Base-by-base conservation (phyloP, 495 filamentous ascomycete species). In the Aspergillus mulundensis region DNA sequence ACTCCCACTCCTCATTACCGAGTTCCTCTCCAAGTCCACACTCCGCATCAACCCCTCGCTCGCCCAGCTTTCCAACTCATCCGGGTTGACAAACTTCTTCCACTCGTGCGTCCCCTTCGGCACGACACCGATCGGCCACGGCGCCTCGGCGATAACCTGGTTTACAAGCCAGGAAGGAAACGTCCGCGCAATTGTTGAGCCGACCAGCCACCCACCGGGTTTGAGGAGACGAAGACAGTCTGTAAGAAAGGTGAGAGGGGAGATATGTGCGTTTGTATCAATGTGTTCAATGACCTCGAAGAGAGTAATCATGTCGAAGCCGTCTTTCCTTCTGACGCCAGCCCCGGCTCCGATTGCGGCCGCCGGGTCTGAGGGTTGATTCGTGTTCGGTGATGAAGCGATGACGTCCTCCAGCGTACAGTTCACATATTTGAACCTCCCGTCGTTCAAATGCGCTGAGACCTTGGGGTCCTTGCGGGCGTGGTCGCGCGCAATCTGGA, bases 231-330 rank as follows among this genome's bases (percentile, higher is more conserved):
- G 74, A 8, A 88, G 76, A 57, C 86, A 84, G 14, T 74, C 70
- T 19, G 80, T 73, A 2, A 97, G 77, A 66, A 98, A 97, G 0
- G 79, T 63, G 0, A 81, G 71, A 0, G 91, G 88, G 7, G 81
- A 75, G 28, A 50, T 50, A 3, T 82, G 81, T 2, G 65, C 64
- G 40, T 52, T 53, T 0, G 68, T 46, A 32, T 77, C 73, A 56
- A 97, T 88, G 66, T 98, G 94, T 66, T 98, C 94, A 38, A 98
- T 76, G 0, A 98, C 94, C 68, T 98, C 94, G 71, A 97, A 97
- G 25, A 95, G 69, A 4, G 88, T 87, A 7, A 98, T 83, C 3
- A 96, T 68, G 69, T 96, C 91, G 65, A 81, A 85, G 44, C 78
- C 54, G 0, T 24, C 21, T 20, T 53, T 44, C 25, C 41, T 45